Percentiles rank a stretch among this genome's conserved stretches.
These are phyloP conservation scores for Gaeumannomyces sp. DNA, from an alignment of 2,329 filamentous ascomycete species.

Conservation along the genomic window DNA sequence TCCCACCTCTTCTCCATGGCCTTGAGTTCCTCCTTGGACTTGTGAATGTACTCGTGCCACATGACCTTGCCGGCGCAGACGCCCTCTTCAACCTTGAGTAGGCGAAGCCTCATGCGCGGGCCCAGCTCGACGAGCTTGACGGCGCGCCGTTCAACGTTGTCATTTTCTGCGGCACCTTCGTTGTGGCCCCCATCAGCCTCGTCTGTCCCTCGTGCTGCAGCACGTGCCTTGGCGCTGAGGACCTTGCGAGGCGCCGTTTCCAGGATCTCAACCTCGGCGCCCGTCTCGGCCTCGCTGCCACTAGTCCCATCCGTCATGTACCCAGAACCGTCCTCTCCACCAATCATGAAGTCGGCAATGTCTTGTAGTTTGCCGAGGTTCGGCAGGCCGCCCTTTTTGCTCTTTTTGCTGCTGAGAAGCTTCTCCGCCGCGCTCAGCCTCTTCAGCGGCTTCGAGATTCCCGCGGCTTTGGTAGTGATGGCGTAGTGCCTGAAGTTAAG, in stretches of 20 bases:
- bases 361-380: slow-evolving; percentile 89
- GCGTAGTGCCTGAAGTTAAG: slow-evolving; percentile 90
- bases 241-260: slow-evolving; percentile 60
- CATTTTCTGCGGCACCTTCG: slow-evolving; percentile 36
- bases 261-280: slow-evolving; percentile 86
- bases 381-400: slow-evolving; percentile 67
- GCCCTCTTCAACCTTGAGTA: slow-evolving; percentile 96
- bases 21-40: slow-evolving; percentile 70
- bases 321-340: slow-evolving; percentile 67
- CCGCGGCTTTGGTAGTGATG: slow-evolving; percentile 81
- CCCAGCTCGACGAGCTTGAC: slow-evolving; percentile 91
- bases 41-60: slow-evolving; percentile 95
- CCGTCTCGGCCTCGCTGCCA: slow-evolving; percentile 87
- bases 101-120: slow-evolving; percentile 77
- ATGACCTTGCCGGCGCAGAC: slow-evolving; percentile 84
- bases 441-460: slow-evolving; percentile 76
- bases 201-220: slow-evolving; percentile 32
- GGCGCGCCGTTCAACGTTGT: slow-evolving; percentile 71
- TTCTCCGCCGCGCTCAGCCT: slow-evolving; percentile 82
- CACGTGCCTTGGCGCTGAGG: slow-evolving; percentile 43
- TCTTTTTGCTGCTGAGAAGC: slow-evolving; percentile 54
- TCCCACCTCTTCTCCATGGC: slow-evolving; percentile 81
- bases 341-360: slow-evolving; percentile 90
- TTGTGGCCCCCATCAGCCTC: slow-evolving; percentile 33
- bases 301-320: slow-evolving; percentile 82